A percentile compares a stretch with the other conserved stretches of the same genome.
phyloP scores from a whole-genome alignment of 176 grass and related monocot genomes.

The Olyra latifolia region DNA sequence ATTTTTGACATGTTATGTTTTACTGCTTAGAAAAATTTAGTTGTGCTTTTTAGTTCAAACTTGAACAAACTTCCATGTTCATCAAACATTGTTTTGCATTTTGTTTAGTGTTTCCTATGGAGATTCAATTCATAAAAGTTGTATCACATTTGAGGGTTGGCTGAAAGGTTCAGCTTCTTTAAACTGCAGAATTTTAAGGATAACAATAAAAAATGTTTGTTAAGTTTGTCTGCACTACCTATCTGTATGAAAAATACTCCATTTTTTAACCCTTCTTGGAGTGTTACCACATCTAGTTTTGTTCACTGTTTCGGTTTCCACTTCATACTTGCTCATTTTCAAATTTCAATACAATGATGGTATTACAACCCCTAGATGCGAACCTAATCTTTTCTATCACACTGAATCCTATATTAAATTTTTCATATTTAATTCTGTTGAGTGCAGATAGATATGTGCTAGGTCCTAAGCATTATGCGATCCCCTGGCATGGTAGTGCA shows the following conservation, averaged over 20 bases:
- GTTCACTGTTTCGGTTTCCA: constrained; percentile 9
- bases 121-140: not conserved
- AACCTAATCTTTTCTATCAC: too few relatives aligned
- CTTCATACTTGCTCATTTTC: constrained; percentile 3
- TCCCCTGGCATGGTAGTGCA: not conserved
- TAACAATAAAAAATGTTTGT: not conserved
- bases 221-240: not conserved
- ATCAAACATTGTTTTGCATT: not conserved
- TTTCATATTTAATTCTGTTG: not conserved
- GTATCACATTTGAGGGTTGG: not conserved
- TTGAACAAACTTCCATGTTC: not conserved
- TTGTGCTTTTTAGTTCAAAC: not conserved
- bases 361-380: too few relatives aligned
- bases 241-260: not conserved
- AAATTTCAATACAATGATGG: not conserved
- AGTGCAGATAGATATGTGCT: not conserved
- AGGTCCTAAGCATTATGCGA: not conserved
- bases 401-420: not conserved
- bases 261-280: not conserved
- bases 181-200: not conserved
- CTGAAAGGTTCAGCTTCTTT: not conserved
- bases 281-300: not conserved
- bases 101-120: not conserved
- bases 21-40: not conserved
- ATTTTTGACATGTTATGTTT: not conserved